A percentile compares a stretch with the other conserved stretches of the same genome.
Evolutionary conservation across 2,329 filamentous ascomycete genomes (phyloP).

Genomic region (Pseudocercospora fijiensis): DNA sequence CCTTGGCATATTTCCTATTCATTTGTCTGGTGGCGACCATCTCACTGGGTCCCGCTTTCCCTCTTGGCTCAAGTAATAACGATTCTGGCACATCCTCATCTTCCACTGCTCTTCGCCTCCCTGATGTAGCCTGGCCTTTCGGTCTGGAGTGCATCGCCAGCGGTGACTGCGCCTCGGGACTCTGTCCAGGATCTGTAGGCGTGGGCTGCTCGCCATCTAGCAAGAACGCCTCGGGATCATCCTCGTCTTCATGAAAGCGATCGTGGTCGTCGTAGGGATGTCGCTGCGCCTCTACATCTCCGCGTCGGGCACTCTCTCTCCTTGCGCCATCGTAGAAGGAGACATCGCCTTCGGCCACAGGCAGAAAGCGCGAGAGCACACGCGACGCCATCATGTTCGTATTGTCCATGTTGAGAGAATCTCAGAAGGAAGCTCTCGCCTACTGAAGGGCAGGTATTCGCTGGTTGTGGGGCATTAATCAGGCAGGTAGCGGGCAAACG

Average conservation of each 20-base stretch:
- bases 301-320: constrained; percentile 42
- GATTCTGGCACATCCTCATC: constrained; percentile 66
- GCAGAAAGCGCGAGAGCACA: constrained; percentile 52
- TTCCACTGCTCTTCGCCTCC: constrained; percentile 44
- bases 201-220: constrained; percentile 46
- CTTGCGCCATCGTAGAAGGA: constrained; percentile 46
- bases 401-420: constrained; percentile 16
- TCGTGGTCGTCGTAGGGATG: constrained; percentile 42
- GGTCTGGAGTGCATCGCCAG: constrained; percentile 40
- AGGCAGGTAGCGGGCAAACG: not conserved
- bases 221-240: constrained; percentile 58
- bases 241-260: constrained; percentile 56
- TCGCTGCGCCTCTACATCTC: constrained; percentile 48
- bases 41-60: constrained; percentile 24
- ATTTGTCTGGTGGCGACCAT: constrained; percentile 11
- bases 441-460: not conserved
- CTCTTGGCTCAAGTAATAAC: constrained; percentile 57
- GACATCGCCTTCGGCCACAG: constrained; percentile 41
- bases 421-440: not conserved
- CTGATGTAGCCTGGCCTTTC: constrained; percentile 36
- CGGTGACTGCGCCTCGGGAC: constrained; percentile 36
- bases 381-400: constrained; percentile 53
- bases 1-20: constrained; percentile 21
- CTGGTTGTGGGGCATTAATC: not conserved
- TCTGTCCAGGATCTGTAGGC: constrained; percentile 46